A percentile compares a stretch with the other conserved stretches of the same genome.
Evolutionary conservation across 2,329 filamentous ascomycete species (phyloP).

Genomic region (Hypoxylon sp.): DNA sequence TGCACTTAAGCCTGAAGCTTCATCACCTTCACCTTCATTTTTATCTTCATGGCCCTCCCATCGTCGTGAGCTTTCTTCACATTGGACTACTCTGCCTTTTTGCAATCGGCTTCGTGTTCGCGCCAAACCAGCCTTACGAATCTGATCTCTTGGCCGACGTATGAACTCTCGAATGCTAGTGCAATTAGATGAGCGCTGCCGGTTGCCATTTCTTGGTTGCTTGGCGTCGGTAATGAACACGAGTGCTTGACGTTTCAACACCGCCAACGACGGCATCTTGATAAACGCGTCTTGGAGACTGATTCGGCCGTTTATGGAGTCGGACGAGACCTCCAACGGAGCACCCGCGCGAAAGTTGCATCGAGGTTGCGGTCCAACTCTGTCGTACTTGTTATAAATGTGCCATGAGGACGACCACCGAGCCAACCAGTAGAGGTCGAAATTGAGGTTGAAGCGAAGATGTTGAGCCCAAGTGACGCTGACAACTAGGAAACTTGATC

Average conservation of each 20-base stretch:
- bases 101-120: conserved; percentile 36
- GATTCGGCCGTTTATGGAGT: conserved; percentile 36
- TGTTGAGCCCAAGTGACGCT: conserved; percentile 20
- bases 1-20: conserved; percentile 17
- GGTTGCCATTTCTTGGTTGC: conserved; percentile 37
- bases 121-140: conserved; percentile 34
- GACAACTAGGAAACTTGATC: conserved; percentile 24
- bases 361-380: conserved; percentile 37
- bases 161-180: conserved; percentile 48
- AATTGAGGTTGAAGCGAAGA: conserved; percentile 20
- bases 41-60: conserved; percentile 6
- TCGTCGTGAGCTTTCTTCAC: conserved; percentile 15
- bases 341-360: conserved; percentile 40
- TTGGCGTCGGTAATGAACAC: conserved; percentile 47
- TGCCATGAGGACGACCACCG: conserved; percentile 34
- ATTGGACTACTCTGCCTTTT: conserved; percentile 11
- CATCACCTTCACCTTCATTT: background rate
- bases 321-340: conserved; percentile 39
- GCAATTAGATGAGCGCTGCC: conserved; percentile 36
- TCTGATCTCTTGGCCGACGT: conserved; percentile 47
- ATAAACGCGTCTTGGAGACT: conserved; percentile 27
- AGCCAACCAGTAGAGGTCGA: conserved; percentile 23
- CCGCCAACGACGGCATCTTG: conserved; percentile 49
- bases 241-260: conserved; percentile 48
- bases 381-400: conserved; percentile 36